phyloP scores from a whole-genome alignment of 352 stramenopile genomes.

The Plasmopara viticola region DNA sequence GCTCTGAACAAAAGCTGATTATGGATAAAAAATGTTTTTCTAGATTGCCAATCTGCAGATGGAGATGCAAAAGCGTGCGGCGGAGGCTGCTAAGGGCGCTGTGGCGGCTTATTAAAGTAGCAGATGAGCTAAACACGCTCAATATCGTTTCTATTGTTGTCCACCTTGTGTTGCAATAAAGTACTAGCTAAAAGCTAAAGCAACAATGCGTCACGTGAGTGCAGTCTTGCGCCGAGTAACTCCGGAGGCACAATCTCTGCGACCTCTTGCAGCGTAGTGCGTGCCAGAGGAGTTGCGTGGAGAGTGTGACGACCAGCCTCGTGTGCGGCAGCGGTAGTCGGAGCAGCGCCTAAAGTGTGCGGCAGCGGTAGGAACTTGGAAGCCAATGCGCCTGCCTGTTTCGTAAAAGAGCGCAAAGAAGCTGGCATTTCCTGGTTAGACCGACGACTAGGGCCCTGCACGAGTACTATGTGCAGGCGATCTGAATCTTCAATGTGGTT shows the following conservation, averaged over 20 bases:
- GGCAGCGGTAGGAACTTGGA: slow-evolving; percentile 44
- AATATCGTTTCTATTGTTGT: slow-evolving; percentile 11
- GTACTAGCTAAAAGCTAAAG: slow-evolving; percentile 26
- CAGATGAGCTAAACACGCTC: slow-evolving; percentile 11
- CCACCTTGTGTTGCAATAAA: slow-evolving; percentile 4
- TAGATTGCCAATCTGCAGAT: slow-evolving; percentile 87
- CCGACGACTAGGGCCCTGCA: slow-evolving; percentile 90
- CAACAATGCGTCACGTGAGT: slow-evolving; percentile 32
- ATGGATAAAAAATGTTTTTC: slow-evolving; percentile 1
- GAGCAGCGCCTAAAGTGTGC: slow-evolving; percentile 25
- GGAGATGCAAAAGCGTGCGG: slow-evolving; percentile 85
- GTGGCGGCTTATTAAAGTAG: slow-evolving; percentile 34
- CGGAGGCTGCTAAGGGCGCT: slow-evolving; percentile 63
- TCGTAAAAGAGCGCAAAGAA: slow-evolving; percentile 42
- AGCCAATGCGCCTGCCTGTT: slow-evolving; percentile 30
- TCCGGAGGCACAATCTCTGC: slow-evolving; percentile 38
- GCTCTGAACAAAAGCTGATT: not conserved
- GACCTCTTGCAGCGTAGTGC: slow-evolving; percentile 66
- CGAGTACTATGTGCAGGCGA: slow-evolving; percentile 91
- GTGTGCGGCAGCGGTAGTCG: too few species aligned
- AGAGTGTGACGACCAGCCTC: slow-evolving; percentile 80
- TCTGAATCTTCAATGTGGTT: slow-evolving; percentile 90
- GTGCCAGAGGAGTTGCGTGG: slow-evolving; percentile 70
- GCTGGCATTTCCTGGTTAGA: slow-evolving; percentile 52
- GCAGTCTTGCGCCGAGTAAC: slow-evolving; percentile 50